Evolutionary conservation across 1,139 yeast genomes (phyloP), one percentile per base, ranked within the genome.

Genomic region (Scheffersomyces quercinus): DNA sequence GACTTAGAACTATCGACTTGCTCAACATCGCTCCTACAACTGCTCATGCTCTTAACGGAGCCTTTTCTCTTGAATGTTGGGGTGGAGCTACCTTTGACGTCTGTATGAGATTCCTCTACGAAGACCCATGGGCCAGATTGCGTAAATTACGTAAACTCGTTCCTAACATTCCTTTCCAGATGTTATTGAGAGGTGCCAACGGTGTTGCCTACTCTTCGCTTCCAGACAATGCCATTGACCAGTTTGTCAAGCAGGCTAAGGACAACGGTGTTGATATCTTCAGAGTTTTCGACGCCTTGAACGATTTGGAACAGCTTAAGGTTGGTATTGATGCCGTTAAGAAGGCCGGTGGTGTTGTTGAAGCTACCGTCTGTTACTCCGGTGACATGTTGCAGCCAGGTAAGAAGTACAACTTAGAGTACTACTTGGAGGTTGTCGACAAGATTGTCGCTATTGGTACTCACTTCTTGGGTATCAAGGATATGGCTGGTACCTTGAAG

Each of bases 51-150:
- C 72, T 90, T 57, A 72, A 86, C 51, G 95, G 95, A 47, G 95
- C 96, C 1, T 95, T 89, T 68, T 95, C 99, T 12, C 76, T 93
- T 44, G 99, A 93, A 74, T 93, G 98, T 75, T 93, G 99, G 99
- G 99, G 99, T 71, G 99, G 99, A 70, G 99, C 99, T 45, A 93
- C 99, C 29, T 93, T 93, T 61, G 99, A 93, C 64, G 99, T 93
- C 44, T 88, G 97, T 48, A 91, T 93, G 98, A 83, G 99, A 70
- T 95, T 95, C 78, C 79, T 93, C 60, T 91, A 91, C 67, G 99
- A 93, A 76, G 97, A 91, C 66, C 99, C 99, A 55, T 93, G 99
- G 99, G 96, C 81, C 47, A 83, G 99, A 70, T 80, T 93, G 64
- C 83, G 96, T 69, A 79, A 83, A 67, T 76, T 93, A 65, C 82